Evolutionary conservation across 1,284 basidiomycete genomes (phyloP).

Genomic region (Pseudozyma hubeiensis): DNA sequence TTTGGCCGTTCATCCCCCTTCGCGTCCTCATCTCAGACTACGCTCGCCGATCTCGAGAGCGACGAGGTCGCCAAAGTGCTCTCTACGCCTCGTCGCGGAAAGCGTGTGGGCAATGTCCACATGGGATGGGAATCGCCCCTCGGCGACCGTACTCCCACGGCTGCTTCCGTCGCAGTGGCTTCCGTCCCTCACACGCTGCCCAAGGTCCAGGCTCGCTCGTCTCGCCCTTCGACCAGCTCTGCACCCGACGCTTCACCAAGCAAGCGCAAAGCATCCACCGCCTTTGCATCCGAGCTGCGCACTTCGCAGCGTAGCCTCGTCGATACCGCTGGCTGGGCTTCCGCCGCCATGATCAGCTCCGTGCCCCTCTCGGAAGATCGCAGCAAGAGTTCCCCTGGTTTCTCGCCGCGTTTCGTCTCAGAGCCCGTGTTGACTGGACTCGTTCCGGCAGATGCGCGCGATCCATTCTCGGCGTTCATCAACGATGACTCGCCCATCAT

Average conservation of each 20-base stretch:
- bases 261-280: slow-evolving; percentile 48
- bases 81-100: slow-evolving; percentile 47
- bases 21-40: slow-evolving; percentile 41
- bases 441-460: slow-evolving; percentile 24
- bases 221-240: slow-evolving; percentile 1
- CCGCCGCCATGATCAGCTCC: slow-evolving; percentile 50
- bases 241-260: slow-evolving; percentile 21
- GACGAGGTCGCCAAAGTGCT: slow-evolving; percentile 32
- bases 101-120: slow-evolving; percentile 48
- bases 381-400: slow-evolving; percentile 36
- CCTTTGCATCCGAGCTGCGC: slow-evolving; percentile 44
- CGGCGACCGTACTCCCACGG: slow-evolving; percentile 22
- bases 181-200: slow-evolving; percentile 38
- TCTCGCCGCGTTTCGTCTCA: slow-evolving; percentile 31
- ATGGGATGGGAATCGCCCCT: slow-evolving; percentile 53
- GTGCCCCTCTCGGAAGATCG: slow-evolving; percentile 32
- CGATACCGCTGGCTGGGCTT: slow-evolving; percentile 48
- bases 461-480: slow-evolving; percentile 38
- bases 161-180: slow-evolving; percentile 19
- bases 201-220: slow-evolving; percentile 11
- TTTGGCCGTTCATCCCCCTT: slow-evolving; percentile 36
- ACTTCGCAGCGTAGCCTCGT: slow-evolving; percentile 46
- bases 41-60: slow-evolving; percentile 39
- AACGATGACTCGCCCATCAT: slow-evolving; percentile 20
- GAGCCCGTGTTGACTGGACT: slow-evolving; percentile 27